phyloP scores from a whole-genome alignment of 495 filamentous ascomycete genomes.

The Podospora australis region DNA sequence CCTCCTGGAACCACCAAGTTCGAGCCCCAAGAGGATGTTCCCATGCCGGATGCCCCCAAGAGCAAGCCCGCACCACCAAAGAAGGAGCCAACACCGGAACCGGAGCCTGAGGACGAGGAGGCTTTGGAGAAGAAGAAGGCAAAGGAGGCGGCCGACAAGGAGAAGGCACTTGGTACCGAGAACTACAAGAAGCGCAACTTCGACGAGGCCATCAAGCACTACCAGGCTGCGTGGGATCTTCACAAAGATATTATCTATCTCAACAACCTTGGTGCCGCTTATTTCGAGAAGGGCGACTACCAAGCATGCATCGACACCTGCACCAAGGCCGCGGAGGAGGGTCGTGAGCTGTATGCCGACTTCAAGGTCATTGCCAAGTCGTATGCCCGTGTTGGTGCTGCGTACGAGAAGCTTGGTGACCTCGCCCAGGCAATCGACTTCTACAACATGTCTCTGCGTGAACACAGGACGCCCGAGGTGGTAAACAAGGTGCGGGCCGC shows the following conservation, averaged over 20 bases:
- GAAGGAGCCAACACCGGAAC: slow-evolving; percentile 51
- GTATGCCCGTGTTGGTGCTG: slow-evolving; percentile 81
- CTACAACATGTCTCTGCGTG: slow-evolving; percentile 88
- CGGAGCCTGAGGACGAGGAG: slow-evolving; percentile 72
- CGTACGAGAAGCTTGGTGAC: slow-evolving; percentile 85
- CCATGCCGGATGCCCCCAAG: slow-evolving; percentile 63
- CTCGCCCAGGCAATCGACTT: slow-evolving; percentile 75
- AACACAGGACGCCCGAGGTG: slow-evolving; percentile 93
- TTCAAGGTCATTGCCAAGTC: slow-evolving; percentile 98
- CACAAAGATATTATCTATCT: slow-evolving; percentile 96
- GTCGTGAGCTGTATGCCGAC: slow-evolving; percentile 77
- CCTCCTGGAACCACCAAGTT: slow-evolving; percentile 36
- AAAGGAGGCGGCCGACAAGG: slow-evolving; percentile 85
- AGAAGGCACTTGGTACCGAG: slow-evolving; percentile 91
- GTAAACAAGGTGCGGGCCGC: slow-evolving; percentile 88
- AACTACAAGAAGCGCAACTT: slow-evolving; percentile 98
- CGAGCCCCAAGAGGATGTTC: slow-evolving; percentile 65
- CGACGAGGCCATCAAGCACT: slow-evolving; percentile 90
- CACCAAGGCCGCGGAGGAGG: slow-evolving; percentile 82
- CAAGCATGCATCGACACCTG: slow-evolving; percentile 79
- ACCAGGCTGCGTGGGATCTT: slow-evolving; percentile 88
- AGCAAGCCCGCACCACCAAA: slow-evolving; percentile 35
- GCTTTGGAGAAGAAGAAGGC: slow-evolving; percentile 75
- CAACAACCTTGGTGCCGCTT: slow-evolving; percentile 90
- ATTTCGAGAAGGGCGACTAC: slow-evolving; percentile 94